These are phyloP conservation scores for Metschnikowia dekortorum DNA, from an alignment of 805 yeast genomes.

Conservation along the genomic window DNA sequence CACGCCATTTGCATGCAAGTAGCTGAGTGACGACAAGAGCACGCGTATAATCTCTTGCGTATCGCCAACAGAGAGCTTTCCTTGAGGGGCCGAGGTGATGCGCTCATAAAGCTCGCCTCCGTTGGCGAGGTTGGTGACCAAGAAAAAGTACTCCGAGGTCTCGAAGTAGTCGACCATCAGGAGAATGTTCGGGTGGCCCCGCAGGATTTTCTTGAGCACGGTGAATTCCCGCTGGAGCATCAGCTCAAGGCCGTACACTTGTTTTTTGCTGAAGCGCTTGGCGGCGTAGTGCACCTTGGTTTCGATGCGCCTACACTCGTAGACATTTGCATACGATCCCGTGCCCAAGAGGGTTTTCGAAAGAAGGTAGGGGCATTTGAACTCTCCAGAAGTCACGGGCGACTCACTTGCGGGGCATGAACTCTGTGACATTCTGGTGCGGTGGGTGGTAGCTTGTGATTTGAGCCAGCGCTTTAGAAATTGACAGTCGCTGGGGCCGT, in stretches of 20 bases:
- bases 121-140: slow-evolving; percentile 63
- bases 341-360: slow-evolving; percentile 23
- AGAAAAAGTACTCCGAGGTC: slow-evolving; percentile 49
- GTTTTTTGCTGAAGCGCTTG: slow-evolving; percentile 46
- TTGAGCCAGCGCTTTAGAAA: background rate
- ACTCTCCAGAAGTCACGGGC: background rate
- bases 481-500: no score
- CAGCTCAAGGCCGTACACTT: slow-evolving; percentile 49
- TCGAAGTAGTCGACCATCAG: slow-evolving; percentile 68
- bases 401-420: background rate
- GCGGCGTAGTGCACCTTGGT: slow-evolving; percentile 49
- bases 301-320: slow-evolving; percentile 42
- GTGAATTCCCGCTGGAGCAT: slow-evolving; percentile 58
- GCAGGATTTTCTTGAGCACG: slow-evolving; percentile 48
- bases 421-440: background rate
- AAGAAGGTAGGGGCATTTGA: slow-evolving; percentile 32
- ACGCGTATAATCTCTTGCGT: slow-evolving; percentile 47
- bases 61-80: slow-evolving; percentile 43
- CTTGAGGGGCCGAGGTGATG: slow-evolving; percentile 38
- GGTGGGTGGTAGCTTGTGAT: background rate
- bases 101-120: slow-evolving; percentile 69
- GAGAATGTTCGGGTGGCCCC: slow-evolving; percentile 50
- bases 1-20: slow-evolving; percentile 54
- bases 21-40: slow-evolving; percentile 51
- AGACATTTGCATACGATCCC: slow-evolving; percentile 49